Conservation (phyloP, 345 rosid genomes). For the Salix brachista region DNA sequence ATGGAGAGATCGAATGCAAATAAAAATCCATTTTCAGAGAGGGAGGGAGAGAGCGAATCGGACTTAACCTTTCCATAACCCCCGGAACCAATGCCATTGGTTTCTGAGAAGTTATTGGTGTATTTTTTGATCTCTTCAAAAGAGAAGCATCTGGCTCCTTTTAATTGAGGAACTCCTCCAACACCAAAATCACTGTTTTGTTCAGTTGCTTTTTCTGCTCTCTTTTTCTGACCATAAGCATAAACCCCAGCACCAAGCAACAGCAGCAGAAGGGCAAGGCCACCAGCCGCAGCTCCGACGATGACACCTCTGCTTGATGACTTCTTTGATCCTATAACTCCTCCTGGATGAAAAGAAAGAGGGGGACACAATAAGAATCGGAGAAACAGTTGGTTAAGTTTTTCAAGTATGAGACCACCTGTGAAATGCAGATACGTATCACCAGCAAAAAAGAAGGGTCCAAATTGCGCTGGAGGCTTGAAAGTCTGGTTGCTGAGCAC, state of each 20-base stretch:
- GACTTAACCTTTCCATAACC: conserved; percentile 80
- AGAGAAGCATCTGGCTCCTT: conserved; percentile 72
- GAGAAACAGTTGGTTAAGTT: neutral
- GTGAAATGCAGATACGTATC: conserved; percentile 34
- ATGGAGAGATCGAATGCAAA: neutral
- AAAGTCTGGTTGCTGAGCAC: conserved; percentile 56
- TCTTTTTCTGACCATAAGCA: conserved; percentile 63
- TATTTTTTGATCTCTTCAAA: conserved; percentile 58
- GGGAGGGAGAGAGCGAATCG: neutral
- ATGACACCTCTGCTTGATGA: conserved; percentile 46
- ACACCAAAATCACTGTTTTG: conserved; percentile 66
- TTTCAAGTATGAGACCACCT: conserved; percentile 33
- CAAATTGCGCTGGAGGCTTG: conserved; percentile 54
- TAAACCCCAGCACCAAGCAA: conserved; percentile 62
- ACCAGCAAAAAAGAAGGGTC: conserved; percentile 55
- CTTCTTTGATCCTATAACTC: conserved; percentile 20
- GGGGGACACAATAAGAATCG: neutral
- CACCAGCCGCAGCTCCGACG: conserved; percentile 71
- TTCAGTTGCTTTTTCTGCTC: conserved; percentile 58
- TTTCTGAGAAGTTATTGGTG: conserved; percentile 62
- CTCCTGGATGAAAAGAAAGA: conserved; percentile 16
- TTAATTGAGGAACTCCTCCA: conserved; percentile 59
- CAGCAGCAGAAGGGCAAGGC: conserved; percentile 42
- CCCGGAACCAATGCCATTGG: conserved; percentile 72
- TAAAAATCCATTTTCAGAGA: neutral